A percentile compares a stretch with the other conserved stretches of the same genome.
phyloP scores from a whole-genome alignment of 2,329 filamentous ascomycete genomes.

The Trichoderma lentiforme region DNA sequence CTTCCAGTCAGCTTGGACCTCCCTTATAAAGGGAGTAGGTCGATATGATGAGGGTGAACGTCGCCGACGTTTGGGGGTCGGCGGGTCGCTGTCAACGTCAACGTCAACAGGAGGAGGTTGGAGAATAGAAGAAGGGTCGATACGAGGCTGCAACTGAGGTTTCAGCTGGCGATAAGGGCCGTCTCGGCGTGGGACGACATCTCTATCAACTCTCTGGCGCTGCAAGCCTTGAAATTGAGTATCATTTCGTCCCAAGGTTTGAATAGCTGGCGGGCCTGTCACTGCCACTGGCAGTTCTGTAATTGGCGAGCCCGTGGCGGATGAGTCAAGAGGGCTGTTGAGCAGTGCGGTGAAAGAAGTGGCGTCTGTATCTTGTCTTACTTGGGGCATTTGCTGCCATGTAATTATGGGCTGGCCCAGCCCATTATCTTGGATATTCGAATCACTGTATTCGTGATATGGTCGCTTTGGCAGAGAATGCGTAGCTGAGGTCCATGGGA shows the following conservation, averaged over 20 bases:
- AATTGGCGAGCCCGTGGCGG: constrained; percentile 55
- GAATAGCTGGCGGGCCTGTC: constrained; percentile 48
- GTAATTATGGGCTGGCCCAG: constrained; percentile 26
- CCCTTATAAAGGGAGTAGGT: background rate
- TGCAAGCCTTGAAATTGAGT: background rate
- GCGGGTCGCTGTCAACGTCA: background rate
- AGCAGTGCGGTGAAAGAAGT: constrained; percentile 41
- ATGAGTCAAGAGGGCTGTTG: constrained; percentile 35
- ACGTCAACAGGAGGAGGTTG: background rate
- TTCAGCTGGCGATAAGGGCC: background rate
- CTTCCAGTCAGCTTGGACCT: constrained; percentile 31
- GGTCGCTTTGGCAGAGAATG: constrained; percentile 39
- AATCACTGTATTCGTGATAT: constrained; percentile 26
- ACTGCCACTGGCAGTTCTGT: constrained; percentile 35
- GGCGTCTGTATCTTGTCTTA: constrained; percentile 28
- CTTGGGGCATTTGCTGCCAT: constrained; percentile 23
- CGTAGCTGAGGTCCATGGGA: constrained; percentile 41
- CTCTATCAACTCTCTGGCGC: background rate
- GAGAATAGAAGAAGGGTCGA: background rate
- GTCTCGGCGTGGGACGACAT: background rate
- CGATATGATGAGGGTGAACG: background rate
- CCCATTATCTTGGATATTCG: constrained; percentile 27
- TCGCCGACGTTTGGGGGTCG: background rate
- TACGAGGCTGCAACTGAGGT: background rate
- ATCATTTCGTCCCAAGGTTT: constrained; percentile 56